These are phyloP conservation scores for Stemphylium vesicarium DNA, from an alignment of 2,329 filamentous ascomycete species.

Conservation along the genomic window DNA sequence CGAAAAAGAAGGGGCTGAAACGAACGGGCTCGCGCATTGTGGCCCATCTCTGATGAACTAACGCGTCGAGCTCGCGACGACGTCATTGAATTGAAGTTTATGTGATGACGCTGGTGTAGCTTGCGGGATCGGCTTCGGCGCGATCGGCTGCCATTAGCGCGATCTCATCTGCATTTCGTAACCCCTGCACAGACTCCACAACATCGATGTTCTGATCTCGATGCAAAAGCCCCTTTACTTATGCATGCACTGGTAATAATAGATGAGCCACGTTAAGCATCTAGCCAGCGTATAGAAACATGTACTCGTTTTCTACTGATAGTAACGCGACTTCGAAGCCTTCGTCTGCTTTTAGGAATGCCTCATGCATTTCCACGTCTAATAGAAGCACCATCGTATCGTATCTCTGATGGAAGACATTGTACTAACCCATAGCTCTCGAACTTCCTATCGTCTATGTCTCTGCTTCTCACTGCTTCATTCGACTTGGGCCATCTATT, in stretches of 20 bases:
- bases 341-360: too few relatives aligned
- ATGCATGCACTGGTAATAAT: not conserved
- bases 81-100: slow-evolving; percentile 25
- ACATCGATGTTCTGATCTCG: not conserved
- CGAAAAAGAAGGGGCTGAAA: slow-evolving; percentile 4
- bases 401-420: too few relatives aligned
- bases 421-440: too few relatives aligned
- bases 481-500: too few relatives aligned
- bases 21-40: slow-evolving; percentile 10
- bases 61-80: slow-evolving; percentile 32
- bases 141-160: slow-evolving; percentile 18
- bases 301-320: too few relatives aligned
- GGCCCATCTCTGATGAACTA: slow-evolving; percentile 21
- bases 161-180: slow-evolving; percentile 5
- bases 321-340: too few relatives aligned
- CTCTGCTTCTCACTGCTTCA: too few relatives aligned
- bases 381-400: too few relatives aligned
- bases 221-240: not conserved
- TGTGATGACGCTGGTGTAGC: slow-evolving; percentile 17
- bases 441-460: too few relatives aligned
- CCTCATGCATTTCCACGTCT: too few relatives aligned
- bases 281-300: too few relatives aligned
- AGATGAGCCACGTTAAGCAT: too few relatives aligned
- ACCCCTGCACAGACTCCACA: slow-evolving; percentile 1
- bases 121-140: slow-evolving; percentile 13